Evolutionary conservation across 495 filamentous ascomycete species (phyloP).

Genomic region (Clohesyomyces aquaticus): DNA sequence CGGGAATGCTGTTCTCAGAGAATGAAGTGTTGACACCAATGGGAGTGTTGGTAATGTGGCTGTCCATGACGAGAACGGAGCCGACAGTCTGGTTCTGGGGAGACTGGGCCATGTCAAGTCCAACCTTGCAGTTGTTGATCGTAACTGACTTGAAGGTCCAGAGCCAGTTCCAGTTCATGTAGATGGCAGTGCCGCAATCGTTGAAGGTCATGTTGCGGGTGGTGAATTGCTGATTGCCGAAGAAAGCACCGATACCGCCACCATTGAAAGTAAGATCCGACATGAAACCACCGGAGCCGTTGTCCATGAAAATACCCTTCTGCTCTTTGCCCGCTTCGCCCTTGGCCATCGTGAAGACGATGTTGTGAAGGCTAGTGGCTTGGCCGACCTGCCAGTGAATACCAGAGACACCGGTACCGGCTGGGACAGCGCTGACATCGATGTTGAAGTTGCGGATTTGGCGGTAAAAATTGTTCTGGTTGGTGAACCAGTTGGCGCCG

Average conservation of each 20-base stretch:
- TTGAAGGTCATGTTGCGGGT: conserved; percentile 56
- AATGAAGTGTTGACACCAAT: conserved; percentile 47
- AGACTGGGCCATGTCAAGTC: conserved; percentile 64
- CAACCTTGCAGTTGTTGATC: conserved; percentile 60
- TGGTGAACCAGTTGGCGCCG: conserved; percentile 77
- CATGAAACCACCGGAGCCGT: conserved; percentile 67
- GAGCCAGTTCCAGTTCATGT: conserved; percentile 62
- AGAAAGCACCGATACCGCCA: conserved; percentile 52
- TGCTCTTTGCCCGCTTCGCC: conserved; percentile 42
- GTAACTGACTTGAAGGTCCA: conserved; percentile 53
- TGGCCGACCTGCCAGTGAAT: conserved; percentile 99
- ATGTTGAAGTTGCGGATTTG: conserved; percentile 93
- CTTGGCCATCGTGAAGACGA: conserved; percentile 55
- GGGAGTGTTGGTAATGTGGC: conserved; percentile 44
- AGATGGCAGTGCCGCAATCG: conserved; percentile 54
- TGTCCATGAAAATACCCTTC: conserved; percentile 76
- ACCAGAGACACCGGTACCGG: conserved; percentile 59
- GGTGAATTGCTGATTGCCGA: conserved; percentile 62
- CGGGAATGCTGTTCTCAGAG: conserved; percentile 44
- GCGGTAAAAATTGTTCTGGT: conserved; percentile 99
- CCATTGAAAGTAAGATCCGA: conserved; percentile 54
- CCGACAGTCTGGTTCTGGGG: conserved; percentile 53
- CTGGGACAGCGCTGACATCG: conserved; percentile 74
- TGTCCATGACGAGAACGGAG: conserved; percentile 49
- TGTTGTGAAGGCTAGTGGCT: conserved; percentile 72